Conservation (phyloP, 352 stramenopile species). For the Pythium rishiriense region DNA sequence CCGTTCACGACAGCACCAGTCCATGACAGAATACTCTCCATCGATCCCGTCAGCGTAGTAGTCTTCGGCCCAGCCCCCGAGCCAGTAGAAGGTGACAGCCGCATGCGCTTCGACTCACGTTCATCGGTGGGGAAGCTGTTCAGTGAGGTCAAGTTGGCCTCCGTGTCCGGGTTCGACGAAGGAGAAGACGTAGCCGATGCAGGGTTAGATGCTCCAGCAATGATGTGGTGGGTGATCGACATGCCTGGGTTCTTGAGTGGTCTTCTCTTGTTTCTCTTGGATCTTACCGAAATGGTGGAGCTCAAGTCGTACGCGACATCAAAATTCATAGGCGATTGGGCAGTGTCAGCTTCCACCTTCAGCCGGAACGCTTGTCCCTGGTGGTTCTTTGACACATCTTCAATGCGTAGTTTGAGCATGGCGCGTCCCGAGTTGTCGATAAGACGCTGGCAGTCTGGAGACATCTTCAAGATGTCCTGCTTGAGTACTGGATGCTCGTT, state of each 20-base stretch:
- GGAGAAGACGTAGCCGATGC: conserved; percentile 68
- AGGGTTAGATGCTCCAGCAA: conserved; percentile 62
- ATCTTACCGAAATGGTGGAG: conserved; percentile 92
- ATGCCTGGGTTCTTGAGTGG: conserved; percentile 47
- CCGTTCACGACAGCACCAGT: conserved; percentile 71
- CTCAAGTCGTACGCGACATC: conserved; percentile 91
- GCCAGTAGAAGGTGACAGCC: conserved; percentile 21
- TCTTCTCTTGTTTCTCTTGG: conserved; percentile 93
- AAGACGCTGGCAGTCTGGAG: conserved; percentile 77
- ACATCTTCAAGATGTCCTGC: conserved; percentile 94
- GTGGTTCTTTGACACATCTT: conserved; percentile 97
- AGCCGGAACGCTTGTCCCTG: conserved; percentile 94
- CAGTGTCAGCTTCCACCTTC: conserved; percentile 89
- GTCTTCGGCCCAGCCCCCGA: conserved; percentile 27
- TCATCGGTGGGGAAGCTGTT: conserved; percentile 60
- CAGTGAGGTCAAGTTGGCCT: conserved; percentile 51
- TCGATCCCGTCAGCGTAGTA: conserved; percentile 50
- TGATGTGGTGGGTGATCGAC: conserved; percentile 76
- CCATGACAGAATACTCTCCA: conserved; percentile 79
- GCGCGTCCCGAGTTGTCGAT: conserved; percentile 86
- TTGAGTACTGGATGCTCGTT: conserved; percentile 91
- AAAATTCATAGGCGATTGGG: conserved; percentile 84
- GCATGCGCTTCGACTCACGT: conserved; percentile 64
- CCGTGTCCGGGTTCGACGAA: conserved; percentile 67
- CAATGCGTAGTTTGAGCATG: conserved; percentile 90